phyloP scores from a whole-genome alignment of 1,139 yeast genomes.

The Insectozyma bohioensis region DNA sequence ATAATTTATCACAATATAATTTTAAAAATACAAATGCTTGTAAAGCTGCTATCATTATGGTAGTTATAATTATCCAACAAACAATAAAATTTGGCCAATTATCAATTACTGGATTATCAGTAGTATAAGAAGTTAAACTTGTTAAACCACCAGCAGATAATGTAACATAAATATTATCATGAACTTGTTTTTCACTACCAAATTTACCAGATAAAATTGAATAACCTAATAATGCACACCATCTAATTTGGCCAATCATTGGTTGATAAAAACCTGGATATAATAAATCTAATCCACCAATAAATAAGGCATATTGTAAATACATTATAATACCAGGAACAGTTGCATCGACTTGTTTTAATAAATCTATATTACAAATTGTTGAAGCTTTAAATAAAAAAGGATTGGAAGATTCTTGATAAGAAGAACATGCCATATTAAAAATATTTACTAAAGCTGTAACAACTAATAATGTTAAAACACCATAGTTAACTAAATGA shows the following conservation, averaged over 20 bases:
- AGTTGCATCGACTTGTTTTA: conserved; percentile 59
- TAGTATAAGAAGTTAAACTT: conserved; percentile 29
- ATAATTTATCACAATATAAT: conserved; percentile 15
- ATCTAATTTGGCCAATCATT: conserved; percentile 36
- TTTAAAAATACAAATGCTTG: conserved; percentile 24
- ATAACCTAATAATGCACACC: conserved; percentile 41
- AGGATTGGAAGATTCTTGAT: conserved; percentile 63
- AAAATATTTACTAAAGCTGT: conserved; percentile 43
- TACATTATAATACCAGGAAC: conserved; percentile 49
- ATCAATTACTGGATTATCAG: conserved; percentile 22
- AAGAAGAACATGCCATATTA: conserved; percentile 51
- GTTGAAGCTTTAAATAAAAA: conserved; percentile 59
- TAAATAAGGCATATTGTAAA: conserved; percentile 58
- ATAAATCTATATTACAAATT: conserved; percentile 57
- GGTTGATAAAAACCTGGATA: conserved; percentile 72
- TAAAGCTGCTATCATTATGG: conserved; percentile 21
- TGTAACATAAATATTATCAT: conserved; percentile 38
- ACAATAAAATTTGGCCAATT: conserved; percentile 49
- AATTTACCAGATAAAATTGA: conserved; percentile 15
- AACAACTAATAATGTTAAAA: conserved; percentile 40
- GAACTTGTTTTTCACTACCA: neutral
- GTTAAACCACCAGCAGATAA: conserved; percentile 33
- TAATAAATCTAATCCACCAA: conserved; percentile 53
- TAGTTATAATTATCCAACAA: conserved; percentile 30
- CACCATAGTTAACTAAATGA: conserved; percentile 36